phyloP scores from a whole-genome alignment of 495 filamentous ascomycete species.

The Cudoniella acicularis region DNA sequence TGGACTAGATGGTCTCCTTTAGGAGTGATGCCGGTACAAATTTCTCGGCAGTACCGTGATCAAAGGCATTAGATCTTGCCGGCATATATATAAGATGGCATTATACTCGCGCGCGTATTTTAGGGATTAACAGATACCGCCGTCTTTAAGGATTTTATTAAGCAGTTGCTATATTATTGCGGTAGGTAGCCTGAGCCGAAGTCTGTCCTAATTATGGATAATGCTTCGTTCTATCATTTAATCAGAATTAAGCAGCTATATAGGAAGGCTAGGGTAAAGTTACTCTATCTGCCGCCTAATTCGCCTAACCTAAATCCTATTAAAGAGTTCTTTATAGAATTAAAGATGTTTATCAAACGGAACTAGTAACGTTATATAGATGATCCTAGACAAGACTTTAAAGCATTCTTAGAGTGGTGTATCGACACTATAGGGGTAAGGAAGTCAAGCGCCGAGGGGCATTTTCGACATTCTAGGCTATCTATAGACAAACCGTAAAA shows the following conservation, averaged over 20 bases:
- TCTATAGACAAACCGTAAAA: conserved; percentile 14
- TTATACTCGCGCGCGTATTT: conserved; percentile 32
- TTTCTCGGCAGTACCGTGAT: conserved; percentile 30
- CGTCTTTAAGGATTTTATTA: conserved; percentile 39
- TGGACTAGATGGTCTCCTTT: conserved; percentile 25
- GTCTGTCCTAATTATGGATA: conserved; percentile 44
- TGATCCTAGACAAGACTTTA: conserved; percentile 17
- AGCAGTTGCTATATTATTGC: conserved; percentile 37
- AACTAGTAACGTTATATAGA: conserved; percentile 17
- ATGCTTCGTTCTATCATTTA: conserved; percentile 38
- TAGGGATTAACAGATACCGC: conserved; percentile 35
- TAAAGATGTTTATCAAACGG: conserved; percentile 14
- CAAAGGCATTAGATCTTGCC: conserved; percentile 37
- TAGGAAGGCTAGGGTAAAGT: conserved; percentile 32
- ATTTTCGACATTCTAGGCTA: conserved; percentile 32
- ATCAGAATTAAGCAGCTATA: conserved; percentile 34
- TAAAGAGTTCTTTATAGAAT: conserved; percentile 30
- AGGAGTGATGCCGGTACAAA: conserved; percentile 31
- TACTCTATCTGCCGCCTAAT: conserved; percentile 35
- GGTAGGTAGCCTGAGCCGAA: conserved; percentile 36
- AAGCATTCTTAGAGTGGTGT: conserved; percentile 23
- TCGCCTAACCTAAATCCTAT: conserved; percentile 33
- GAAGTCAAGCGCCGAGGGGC: conserved; percentile 15
- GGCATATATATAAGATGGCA: conserved; percentile 38
- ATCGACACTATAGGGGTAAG: conserved; percentile 17